Evolutionary conservation across 148 eudicot genomes (phyloP), one percentile per base, ranked within the genome.

Genomic region (Vaccinium corymbosum): DNA sequence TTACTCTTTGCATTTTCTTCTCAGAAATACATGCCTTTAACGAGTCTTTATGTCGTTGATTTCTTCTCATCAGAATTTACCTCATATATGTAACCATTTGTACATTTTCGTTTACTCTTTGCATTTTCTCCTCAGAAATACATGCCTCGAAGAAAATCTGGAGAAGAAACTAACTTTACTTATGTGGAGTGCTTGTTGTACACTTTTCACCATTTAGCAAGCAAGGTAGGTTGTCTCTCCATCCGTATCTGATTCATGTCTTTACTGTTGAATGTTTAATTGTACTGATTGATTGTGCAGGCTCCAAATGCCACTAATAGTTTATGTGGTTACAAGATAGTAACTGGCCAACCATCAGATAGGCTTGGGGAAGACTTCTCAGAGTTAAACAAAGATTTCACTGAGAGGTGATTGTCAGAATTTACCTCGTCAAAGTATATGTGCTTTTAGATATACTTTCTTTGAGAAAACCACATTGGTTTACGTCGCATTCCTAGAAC

Each of bases 291-390:
- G 82, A n/a, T n/a, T 70, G 85, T 78, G 70, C 83, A 97, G 99
- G 87, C 92, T 84, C 98, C 98, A 77, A 97, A 97, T 93, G 96
- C 98, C 62, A 95, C 98, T 27, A 97, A 97, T 86, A 92, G 98
- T 82, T 88, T 95, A 29, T 97, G 99, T 87, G 98, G 99, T 71
- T 97, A 90, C 92, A 94, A 93, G 83, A 92, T 97, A 71, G 93
- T 97, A 49, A 95, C 98, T 70, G 98, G 99, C 59, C 99, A 97
- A 87, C 99, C 99, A 49, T 95, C 99, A 56, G 99, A 97, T 89
- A 94, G 98, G 91, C 98, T 95, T 83, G 99, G 99, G 22, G 99
- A 97, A 88, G 98, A 97, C 81, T 97, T 97, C 86, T 91, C 98
- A 35, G 98, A 95, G 89, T 78, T 80, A 35, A 85, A 88, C 76